These are phyloP conservation scores for Bonia amplexicaulis DNA, from an alignment of 176 grass and related monocot species.

Conservation along the genomic window DNA sequence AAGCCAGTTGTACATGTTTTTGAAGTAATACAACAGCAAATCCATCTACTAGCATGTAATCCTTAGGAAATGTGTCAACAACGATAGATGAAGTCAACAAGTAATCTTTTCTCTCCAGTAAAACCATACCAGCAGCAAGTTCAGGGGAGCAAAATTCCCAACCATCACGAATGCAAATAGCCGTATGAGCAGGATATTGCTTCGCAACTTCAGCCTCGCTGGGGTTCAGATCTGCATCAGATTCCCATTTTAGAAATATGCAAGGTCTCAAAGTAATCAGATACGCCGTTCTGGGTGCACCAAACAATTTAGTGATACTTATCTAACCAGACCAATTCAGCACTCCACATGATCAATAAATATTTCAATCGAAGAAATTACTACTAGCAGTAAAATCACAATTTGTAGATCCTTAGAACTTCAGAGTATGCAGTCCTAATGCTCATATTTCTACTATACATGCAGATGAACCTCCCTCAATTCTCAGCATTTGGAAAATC, in stretches of 20 bases:
- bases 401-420: neutral
- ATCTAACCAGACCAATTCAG: neutral
- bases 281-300: neutral
- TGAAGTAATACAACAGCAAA: constrained; percentile 4
- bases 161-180: constrained; percentile 90
- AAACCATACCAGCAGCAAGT: constrained; percentile 65
- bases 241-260: constrained; percentile 16
- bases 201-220: constrained; percentile 59
- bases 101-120: constrained; percentile 15
- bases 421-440: neutral
- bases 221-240: constrained; percentile 67
- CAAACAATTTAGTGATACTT: neutral
- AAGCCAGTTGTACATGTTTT: neutral
- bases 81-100: constrained; percentile 12
- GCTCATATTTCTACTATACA: constrained; percentile 10
- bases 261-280: neutral
- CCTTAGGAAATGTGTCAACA: neutral
- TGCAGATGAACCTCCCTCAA: neutral
- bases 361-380: neutral
- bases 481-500: neutral
- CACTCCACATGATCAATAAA: neutral
- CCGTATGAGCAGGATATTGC: constrained; percentile 84
- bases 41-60: neutral
- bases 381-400: neutral
- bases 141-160: constrained; percentile 80